A percentile compares a stretch with the other conserved stretches of the same genome.
phyloP scores from a whole-genome alignment of 1,139 yeast species.

The Yamadazyma kanchanaburiensis region DNA sequence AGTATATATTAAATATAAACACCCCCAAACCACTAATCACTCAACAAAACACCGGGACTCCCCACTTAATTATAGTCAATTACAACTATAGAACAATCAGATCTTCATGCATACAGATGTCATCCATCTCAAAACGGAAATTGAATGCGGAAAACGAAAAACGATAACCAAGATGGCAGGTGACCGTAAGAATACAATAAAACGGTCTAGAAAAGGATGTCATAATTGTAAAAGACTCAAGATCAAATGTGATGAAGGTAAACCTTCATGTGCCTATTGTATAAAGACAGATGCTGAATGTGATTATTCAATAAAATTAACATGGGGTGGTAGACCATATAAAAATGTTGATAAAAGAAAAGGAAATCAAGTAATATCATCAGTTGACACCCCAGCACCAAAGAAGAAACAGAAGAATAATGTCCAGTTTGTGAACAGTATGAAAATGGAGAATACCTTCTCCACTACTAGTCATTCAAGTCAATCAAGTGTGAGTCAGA shows the following conservation, averaged over 20 bases:
- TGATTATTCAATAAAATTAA: conserved; percentile 62
- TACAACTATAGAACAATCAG: neutral
- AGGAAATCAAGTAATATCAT: neutral
- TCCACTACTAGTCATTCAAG: no score
- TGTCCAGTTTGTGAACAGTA: neutral
- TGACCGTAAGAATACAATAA: conserved; percentile 5
- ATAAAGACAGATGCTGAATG: conserved; percentile 44
- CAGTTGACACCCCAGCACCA: neutral
- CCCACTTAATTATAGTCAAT: neutral
- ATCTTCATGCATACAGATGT: neutral
- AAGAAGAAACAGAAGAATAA: neutral
- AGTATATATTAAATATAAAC: no score
- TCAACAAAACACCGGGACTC: no score
- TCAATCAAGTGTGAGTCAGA: no score
- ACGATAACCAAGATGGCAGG: neutral
- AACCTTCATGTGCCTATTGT: conserved; percentile 66
- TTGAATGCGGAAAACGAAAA: neutral
- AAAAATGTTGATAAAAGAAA: conserved; percentile 33
- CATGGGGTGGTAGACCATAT: conserved; percentile 80
- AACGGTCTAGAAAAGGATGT: conserved; percentile 48
- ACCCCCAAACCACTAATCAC: no score
- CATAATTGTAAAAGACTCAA: conserved; percentile 66
- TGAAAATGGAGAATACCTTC: neutral
- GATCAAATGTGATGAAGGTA: conserved; percentile 69
- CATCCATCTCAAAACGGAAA: neutral